phyloP scores from a whole-genome alignment of 495 filamentous ascomycete species.

The Penicillium canariense region DNA sequence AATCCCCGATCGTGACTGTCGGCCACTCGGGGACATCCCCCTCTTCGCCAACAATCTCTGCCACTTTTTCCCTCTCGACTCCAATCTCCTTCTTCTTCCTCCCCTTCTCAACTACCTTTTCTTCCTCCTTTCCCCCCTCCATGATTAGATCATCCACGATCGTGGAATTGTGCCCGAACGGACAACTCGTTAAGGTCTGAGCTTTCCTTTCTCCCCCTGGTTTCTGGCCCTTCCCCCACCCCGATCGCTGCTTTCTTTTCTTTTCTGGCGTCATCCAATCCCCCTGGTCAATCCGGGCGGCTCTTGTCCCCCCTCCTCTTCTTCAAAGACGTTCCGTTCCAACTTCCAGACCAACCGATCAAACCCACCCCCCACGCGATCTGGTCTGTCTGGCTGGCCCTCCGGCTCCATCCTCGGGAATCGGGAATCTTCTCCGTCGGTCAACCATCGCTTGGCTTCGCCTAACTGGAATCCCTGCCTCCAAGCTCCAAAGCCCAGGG shows the following conservation, averaged over 20 bases:
- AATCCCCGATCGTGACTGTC: too few relatives aligned
- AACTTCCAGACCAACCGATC: too few relatives aligned
- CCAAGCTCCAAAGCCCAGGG: background rate
- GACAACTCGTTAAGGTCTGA: constrained; percentile 11
- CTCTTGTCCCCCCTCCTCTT: background rate
- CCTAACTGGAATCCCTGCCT: background rate
- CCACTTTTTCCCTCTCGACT: constrained; percentile 15
- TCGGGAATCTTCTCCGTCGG: background rate
- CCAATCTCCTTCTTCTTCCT: constrained; percentile 11
- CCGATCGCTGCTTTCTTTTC: constrained; percentile 1
- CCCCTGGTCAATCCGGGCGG: background rate
- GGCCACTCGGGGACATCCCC: too few relatives aligned
- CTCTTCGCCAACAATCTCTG: background rate
- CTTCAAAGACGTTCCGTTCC: background rate
- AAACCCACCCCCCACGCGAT: too few relatives aligned
- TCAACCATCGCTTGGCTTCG: background rate
- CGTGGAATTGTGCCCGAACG: background rate
- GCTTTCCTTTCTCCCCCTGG: background rate
- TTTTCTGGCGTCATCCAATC: constrained; percentile 3
- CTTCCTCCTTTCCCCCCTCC: constrained; percentile 13
- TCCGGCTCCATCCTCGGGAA: too few relatives aligned
- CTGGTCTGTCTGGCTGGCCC: background rate
- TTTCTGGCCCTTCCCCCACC: background rate
- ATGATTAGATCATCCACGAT: constrained; percentile 20
- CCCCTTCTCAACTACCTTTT: constrained; percentile 5